phyloP scores from a whole-genome alignment of 2,329 filamentous ascomycete genomes.

The Spiromastix sp. region DNA sequence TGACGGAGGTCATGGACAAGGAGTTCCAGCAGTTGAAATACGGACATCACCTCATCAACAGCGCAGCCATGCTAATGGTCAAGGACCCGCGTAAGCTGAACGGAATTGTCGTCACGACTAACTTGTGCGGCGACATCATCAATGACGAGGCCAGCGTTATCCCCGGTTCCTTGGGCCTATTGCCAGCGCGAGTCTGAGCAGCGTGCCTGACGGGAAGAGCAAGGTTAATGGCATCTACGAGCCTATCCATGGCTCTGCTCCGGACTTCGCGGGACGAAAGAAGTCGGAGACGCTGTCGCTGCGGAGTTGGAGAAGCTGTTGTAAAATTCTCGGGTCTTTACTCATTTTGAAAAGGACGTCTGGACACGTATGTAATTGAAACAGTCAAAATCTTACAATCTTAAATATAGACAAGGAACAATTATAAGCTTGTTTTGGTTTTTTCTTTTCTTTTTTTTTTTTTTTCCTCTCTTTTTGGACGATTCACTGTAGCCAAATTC shows the following conservation, averaged over 20 bases:
- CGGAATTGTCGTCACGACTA: slow-evolving; percentile 84
- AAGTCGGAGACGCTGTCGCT: slow-evolving; percentile 76
- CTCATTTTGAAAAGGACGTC: no score
- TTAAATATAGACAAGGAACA: no score
- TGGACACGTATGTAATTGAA: no score
- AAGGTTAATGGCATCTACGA: slow-evolving; percentile 94
- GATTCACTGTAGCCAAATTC: no score
- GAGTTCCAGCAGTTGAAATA: slow-evolving; percentile 84
- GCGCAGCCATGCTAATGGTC: slow-evolving; percentile 94
- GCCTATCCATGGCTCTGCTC: slow-evolving; percentile 90
- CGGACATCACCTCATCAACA: slow-evolving; percentile 87
- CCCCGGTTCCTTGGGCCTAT: slow-evolving; percentile 75
- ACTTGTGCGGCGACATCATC: slow-evolving; percentile 93
- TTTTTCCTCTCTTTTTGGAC: no score
- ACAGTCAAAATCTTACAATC: no score
- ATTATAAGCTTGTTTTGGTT: no score
- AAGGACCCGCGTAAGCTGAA: slow-evolving; percentile 85
- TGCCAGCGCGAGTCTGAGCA: slow-evolving; percentile 83
- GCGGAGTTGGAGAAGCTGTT: slow-evolving; percentile 63
- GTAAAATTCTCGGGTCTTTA: no score
- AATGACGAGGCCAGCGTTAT: slow-evolving; percentile 92
- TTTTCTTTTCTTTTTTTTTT: no score
- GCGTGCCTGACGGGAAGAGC: slow-evolving; percentile 57
- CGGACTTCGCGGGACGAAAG: slow-evolving; percentile 82
- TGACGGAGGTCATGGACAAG: slow-evolving; percentile 71